Evolutionary conservation across 2,329 filamentous ascomycete species (phyloP).

Genomic region (Microdochium trichocladiopsis): DNA sequence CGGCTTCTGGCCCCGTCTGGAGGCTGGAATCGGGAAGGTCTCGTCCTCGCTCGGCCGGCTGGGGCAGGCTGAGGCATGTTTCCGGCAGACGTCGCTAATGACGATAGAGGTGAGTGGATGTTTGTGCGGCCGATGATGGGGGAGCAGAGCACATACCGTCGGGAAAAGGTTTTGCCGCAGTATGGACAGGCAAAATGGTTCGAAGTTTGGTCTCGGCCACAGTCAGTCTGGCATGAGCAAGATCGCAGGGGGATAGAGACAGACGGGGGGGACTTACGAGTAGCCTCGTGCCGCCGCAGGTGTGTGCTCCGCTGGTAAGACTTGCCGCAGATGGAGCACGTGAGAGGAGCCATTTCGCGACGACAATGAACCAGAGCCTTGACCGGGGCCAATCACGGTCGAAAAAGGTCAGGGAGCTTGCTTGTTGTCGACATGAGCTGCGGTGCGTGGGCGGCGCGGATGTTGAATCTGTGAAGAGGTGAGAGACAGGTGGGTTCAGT

Average conservation of each 20-base stretch:
- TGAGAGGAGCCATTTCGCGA: neutral
- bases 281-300: conserved; percentile 17
- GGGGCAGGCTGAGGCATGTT: conserved; percentile 14
- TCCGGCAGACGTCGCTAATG: conserved; percentile 15
- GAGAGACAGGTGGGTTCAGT: neutral
- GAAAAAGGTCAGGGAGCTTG: neutral
- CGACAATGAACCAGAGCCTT: too few relatives aligned
- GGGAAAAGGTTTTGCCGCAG: conserved; percentile 10
- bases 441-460: neutral
- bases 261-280: conserved; percentile 9
- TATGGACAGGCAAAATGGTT: conserved; percentile 9
- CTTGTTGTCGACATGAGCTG: neutral
- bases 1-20: conserved; percentile 18
- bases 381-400: neutral
- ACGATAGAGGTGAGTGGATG: neutral
- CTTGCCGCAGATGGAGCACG: conserved; percentile 14
- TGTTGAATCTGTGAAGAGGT: neutral
- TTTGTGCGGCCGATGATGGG: neutral
- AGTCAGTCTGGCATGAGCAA: neutral
- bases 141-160: conserved; percentile 6
- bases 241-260: neutral
- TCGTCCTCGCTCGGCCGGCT: conserved; percentile 6
- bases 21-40: conserved; percentile 8
- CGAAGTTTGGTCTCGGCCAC: conserved; percentile 4
- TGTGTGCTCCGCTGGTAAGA: conserved; percentile 17